phyloP scores from a whole-genome alignment of 2,329 filamentous ascomycete genomes.

The Hymenoscyphus infarciens region DNA sequence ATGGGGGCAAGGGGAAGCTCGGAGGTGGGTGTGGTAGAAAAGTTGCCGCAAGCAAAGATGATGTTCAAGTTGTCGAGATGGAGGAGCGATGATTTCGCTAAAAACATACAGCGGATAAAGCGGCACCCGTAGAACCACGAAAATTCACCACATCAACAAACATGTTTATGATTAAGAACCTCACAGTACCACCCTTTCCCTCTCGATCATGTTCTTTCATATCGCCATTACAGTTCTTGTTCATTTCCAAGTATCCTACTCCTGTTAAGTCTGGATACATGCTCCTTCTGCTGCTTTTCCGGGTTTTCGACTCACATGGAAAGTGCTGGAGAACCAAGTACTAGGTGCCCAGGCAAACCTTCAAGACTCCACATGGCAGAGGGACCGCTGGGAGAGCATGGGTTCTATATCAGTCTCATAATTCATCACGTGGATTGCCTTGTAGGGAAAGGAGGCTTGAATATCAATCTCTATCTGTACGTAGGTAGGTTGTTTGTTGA shows the following conservation, averaged over 20 bases:
- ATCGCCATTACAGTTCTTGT: too few species aligned
- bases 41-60: constrained; percentile 3
- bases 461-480: too few species aligned
- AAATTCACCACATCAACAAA: neutral
- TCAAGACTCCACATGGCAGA: neutral
- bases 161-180: too few species aligned
- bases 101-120: neutral
- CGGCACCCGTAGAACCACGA: neutral
- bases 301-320: constrained; percentile 1
- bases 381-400: neutral
- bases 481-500: too few species aligned
- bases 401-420: neutral
- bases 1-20: constrained; percentile 11
- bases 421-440: neutral
- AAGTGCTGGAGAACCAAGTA: neutral
- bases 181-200: too few species aligned
- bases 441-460: too few species aligned
- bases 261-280: too few species aligned
- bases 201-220: too few species aligned
- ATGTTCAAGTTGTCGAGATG: constrained; percentile 2
- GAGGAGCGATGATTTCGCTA: neutral
- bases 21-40: constrained; percentile 9
- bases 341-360: neutral
- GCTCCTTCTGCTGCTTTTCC: neutral
- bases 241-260: too few species aligned